Conservation (phyloP, 257 asterid genomes). For the Nicotiana tomentosiformis region DNA sequence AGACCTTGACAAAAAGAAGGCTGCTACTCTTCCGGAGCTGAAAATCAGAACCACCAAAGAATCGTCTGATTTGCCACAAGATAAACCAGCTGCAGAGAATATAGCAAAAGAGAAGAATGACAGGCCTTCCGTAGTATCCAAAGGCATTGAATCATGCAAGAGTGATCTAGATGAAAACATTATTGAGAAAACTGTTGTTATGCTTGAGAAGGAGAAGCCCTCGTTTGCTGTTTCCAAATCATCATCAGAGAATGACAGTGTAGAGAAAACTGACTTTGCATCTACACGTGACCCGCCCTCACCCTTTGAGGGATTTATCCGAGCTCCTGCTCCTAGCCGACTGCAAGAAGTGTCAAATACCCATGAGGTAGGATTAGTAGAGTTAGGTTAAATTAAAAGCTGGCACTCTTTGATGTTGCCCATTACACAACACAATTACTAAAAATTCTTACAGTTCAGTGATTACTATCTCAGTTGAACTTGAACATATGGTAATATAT, state of each 20-base stretch:
- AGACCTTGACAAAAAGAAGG: conserved; percentile 71
- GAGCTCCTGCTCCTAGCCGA: conserved; percentile 24
- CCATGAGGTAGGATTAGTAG: conserved; percentile 41
- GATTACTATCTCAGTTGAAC: neutral
- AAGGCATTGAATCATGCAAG: conserved; percentile 29
- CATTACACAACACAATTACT: neutral
- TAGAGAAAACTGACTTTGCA: conserved; percentile 31
- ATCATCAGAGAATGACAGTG: conserved; percentile 29
- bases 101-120: conserved; percentile 12
- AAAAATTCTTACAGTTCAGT: neutral
- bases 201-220: conserved; percentile 71
- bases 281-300: conserved; percentile 37
- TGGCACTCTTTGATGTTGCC: neutral
- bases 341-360: conserved; percentile 29
- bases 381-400: neutral
- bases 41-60: conserved; percentile 55
- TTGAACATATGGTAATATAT: neutral
- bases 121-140: conserved; percentile 27
- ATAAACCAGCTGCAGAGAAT: conserved; percentile 24
- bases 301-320: conserved; percentile 31
- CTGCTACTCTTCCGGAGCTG: conserved; percentile 80
- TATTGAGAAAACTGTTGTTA: conserved; percentile 75
- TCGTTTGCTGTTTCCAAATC: conserved; percentile 30
- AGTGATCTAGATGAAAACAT: conserved; percentile 50
- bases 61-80: conserved; percentile 25